Evolutionary conservation across 1,139 yeast species (phyloP), one percentile per base, ranked within the genome.

Genomic region (Nakaseomyces nivariensis): DNA sequence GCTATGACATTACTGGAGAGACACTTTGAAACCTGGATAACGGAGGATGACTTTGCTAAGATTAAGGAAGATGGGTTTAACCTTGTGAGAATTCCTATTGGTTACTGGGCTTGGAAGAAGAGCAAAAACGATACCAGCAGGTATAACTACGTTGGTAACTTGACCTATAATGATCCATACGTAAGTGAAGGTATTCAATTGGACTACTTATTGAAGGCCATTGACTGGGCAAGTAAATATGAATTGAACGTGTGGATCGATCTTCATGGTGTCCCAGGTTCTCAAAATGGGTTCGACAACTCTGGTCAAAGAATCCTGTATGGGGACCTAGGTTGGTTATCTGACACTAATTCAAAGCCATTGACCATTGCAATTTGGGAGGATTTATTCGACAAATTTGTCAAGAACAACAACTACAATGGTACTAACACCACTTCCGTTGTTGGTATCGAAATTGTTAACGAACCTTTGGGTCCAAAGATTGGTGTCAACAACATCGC

Each of bases 241-340:
- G 77, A 69, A 32, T 62, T 81, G 49, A 77, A 76, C 54, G 79
- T 78, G 9, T 76, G 81, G 85, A 68, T 81, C 48, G 85, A 81
- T 61, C 66, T 81, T 49, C 86, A 81, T 58, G 85, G 85, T 27
- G 78, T 74, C 7, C 85, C 85, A 3, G 84, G 84, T 1, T 77
- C 84, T 2, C 86, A 81, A 58, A 81, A 81, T 61, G 86, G 86
- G n/a, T 81, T 81, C 61, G 86, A 81, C 58, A 81, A 81, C 61
- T 78, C 84, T 3, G 87, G 87, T 1, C 64, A 68, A 47, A 70
- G 85, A 58, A 55, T 52, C 27, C 48, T 56, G 31, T 54, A 54
- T 34, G 75, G 74, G 51, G 63, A 66, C 46, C 72, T 79, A 8
- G 73, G 73, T 4, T 81, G 85, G 85, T 75, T 76, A 59, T 63